Evolutionary conservation across 306 rosid species (phyloP).

Genomic region (Biancaea sappan): DNA sequence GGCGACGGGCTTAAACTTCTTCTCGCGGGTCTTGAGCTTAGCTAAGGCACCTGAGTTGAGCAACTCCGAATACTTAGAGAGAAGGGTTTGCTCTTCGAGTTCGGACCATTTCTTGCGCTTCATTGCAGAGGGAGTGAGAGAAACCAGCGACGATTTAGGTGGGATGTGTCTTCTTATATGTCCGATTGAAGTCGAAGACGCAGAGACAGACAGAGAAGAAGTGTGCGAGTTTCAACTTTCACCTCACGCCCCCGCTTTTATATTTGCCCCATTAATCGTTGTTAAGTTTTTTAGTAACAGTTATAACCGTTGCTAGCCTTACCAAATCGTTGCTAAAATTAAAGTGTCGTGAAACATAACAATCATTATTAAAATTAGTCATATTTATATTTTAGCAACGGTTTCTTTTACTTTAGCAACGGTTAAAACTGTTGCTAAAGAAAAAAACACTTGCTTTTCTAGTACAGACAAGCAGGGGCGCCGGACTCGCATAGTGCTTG

Average conservation of each 20-base stretch:
- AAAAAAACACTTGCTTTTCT: too few species aligned
- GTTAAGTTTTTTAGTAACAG: too few species aligned
- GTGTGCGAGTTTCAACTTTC: neutral
- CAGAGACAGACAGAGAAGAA: neutral
- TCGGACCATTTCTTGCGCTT: constrained; percentile 99
- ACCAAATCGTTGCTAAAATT: too few species aligned
- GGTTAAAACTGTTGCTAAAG: too few species aligned
- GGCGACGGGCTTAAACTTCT: constrained; percentile 93
- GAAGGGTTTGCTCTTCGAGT: constrained; percentile 78
- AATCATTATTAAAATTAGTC: too few species aligned
- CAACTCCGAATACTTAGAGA: constrained; percentile 74
- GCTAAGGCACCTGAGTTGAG: constrained; percentile 61
- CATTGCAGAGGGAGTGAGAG: constrained; percentile 39
- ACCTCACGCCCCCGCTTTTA: neutral
- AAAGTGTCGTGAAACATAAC: too few species aligned
- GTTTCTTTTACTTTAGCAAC: too few species aligned
- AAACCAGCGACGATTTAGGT: constrained; percentile 7
- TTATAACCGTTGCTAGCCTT: too few species aligned
- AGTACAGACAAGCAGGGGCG: too few species aligned
- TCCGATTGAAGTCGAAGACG: neutral
- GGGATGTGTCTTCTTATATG: neutral
- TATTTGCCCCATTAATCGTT: too few species aligned
- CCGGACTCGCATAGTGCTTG: too few species aligned
- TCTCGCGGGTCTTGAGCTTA: constrained; percentile 92
- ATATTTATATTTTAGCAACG: too few species aligned